Evolutionary conservation across 768 basidiomycete genomes (phyloP).

Genomic region (Chalciporus piperatus): DNA sequence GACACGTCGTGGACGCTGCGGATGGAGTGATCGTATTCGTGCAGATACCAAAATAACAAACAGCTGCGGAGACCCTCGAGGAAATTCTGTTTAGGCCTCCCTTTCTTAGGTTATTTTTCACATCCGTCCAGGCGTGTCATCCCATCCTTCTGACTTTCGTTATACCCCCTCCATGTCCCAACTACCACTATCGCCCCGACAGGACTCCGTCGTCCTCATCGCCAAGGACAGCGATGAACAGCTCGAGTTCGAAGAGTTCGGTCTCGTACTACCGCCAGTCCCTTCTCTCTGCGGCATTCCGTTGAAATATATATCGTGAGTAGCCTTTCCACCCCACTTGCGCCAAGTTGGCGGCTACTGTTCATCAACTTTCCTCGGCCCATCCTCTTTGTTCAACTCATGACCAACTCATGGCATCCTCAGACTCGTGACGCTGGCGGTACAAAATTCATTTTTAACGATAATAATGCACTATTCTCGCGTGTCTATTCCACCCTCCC

Average conservation of each 20-base stretch:
- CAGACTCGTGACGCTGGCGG: conserved; percentile 79
- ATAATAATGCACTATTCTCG: conserved; percentile 98
- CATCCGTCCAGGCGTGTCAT: not conserved
- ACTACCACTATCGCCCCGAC: conserved; percentile 4
- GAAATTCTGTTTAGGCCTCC: conserved; percentile 1
- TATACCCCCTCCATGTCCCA: conserved; percentile 32
- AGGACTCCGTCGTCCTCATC: conserved; percentile 27
- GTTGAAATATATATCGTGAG: conserved; percentile 78
- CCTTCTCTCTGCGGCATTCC: conserved; percentile 69
- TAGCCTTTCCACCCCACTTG: conserved; percentile 23
- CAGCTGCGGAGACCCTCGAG: not conserved
- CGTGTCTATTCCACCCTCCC: conserved; percentile 69
- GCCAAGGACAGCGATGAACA: conserved; percentile 35
- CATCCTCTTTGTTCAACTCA: not conserved
- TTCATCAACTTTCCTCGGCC: too few species aligned
- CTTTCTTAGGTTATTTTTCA: not conserved
- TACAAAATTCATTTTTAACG: conserved; percentile 88
- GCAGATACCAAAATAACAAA: not conserved
- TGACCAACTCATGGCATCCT: not conserved
- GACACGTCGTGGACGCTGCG: not conserved
- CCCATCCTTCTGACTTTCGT: conserved; percentile 5
- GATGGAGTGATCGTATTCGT: not conserved
- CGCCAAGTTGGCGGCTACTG: too few species aligned
- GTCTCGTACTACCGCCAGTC: conserved; percentile 38
- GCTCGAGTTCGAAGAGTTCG: conserved; percentile 45